Base-by-base conservation (phyloP, 2,329 filamentous ascomycete genomes). In the Lachnellula occidentalis region DNA sequence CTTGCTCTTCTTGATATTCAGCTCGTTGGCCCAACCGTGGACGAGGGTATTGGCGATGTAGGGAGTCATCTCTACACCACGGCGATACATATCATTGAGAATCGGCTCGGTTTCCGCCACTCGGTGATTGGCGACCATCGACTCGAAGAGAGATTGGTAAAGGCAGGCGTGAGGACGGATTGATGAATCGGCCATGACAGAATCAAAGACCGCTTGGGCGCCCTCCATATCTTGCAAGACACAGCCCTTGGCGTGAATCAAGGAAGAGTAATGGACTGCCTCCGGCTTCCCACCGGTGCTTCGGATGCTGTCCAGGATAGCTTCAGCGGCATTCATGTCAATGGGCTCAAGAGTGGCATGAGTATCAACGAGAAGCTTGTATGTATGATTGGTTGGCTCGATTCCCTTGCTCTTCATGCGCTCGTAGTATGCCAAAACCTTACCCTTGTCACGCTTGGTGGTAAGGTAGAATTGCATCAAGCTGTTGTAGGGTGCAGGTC, bases 381-480 rank as follows among this genome's bases (percentile, higher is more conserved):
- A 96, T 1, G 94, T 99, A 74, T 99, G 94, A 58, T 90, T 88
- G 1, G 94, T 97, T 2, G 94, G 92, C 57, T 88, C 78, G 68
- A 99, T 99, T 54, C 86, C 84, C 75, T 87, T 89, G 21, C 83
- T 79, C 70, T 87, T 84, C 94, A 99, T 97, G 59, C 92, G 89
- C 72, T 95, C 87, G 69, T 95, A 97, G 78, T 97, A 99, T 34
- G 86, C 80, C 22, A 99, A 79, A 5, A 96, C 92, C 82, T 97
- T 97, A 71, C 79, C 76, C 74, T 94, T 92, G 72, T 99, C 92
- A 51, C 91, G 90, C 82, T 97, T 97, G 53, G 92, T 97, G 54
- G 90, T 95, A 63, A 97, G 78, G 82, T 97, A 99, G 76, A 96
- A 97, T 71, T 99, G 94, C 84, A 99, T 99, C 85, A 99, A 88